phyloP scores from a whole-genome alignment of 768 basidiomycete species.

The Lactarius hatsudake region DNA sequence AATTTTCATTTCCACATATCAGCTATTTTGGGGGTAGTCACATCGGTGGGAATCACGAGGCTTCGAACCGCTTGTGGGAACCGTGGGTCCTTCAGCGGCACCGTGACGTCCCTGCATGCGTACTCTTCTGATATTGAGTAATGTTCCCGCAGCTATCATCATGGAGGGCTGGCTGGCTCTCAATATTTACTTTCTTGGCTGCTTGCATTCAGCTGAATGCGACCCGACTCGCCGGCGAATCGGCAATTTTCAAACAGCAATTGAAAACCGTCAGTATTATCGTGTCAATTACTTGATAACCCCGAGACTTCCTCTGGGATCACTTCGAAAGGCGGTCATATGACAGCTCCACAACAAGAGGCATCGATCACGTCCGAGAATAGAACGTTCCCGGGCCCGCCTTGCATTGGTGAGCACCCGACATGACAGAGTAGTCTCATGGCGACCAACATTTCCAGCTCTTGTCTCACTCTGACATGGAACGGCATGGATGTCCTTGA shows the following conservation, averaged over 20 bases:
- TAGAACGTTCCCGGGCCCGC: constrained; percentile 79
- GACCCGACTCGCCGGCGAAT: constrained; percentile 81
- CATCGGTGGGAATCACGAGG: constrained; percentile 98
- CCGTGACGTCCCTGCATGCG: constrained; percentile 8
- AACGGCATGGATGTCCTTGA: constrained; percentile 69
- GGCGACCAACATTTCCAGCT: constrained; percentile 40
- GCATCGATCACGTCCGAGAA: constrained; percentile 88
- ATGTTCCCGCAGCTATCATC: constrained; percentile 62
- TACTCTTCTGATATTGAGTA: constrained; percentile 17
- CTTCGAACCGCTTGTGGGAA: constrained; percentile 96
- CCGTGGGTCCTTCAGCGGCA: constrained; percentile 52
- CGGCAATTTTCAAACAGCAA: constrained; percentile 82
- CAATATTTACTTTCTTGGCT: no score
- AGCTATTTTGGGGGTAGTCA: constrained; percentile 85
- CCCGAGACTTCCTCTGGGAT: constrained; percentile 41
- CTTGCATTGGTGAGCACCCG: constrained; percentile 60
- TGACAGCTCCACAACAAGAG: constrained; percentile 63
- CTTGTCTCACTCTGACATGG: constrained; percentile 62
- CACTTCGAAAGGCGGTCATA: constrained; percentile 84
- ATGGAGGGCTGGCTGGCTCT: constrained; percentile 90
- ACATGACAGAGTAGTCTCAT: neutral
- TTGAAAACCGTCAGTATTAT: constrained; percentile 46
- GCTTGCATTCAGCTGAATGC: constrained; percentile 83
- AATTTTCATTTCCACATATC: constrained; percentile 54
- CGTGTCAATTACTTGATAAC: constrained; percentile 18